phyloP scores from a whole-genome alignment of 768 basidiomycete species.

The Cystofilobasidium macerans region DNA sequence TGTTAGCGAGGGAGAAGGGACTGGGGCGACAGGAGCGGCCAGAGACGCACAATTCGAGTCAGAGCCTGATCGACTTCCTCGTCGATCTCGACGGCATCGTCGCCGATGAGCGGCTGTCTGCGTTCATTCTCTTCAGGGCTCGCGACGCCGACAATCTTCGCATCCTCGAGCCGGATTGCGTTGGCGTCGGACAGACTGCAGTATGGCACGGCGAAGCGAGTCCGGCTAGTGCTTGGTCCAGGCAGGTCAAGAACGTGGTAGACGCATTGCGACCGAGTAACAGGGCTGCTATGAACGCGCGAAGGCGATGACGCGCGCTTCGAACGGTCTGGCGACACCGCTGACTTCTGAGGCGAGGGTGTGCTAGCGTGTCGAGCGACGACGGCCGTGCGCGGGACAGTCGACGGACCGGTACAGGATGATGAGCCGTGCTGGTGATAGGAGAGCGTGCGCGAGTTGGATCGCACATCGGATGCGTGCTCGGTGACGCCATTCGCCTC shows the following conservation, averaged over 20 bases:
- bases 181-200: conserved; percentile 7
- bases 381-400: not conserved
- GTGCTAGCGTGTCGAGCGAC: not conserved
- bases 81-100: not conserved
- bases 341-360: not conserved
- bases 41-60: not conserved
- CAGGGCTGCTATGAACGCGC: not conserved
- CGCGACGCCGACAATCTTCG: conserved; percentile 3
- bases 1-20: not conserved
- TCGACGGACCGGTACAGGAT: not conserved
- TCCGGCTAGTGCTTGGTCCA: not conserved
- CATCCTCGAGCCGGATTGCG: conserved; percentile 12
- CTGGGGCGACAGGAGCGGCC: not conserved
- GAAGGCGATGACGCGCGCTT: not conserved
- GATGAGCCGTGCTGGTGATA: conserved; percentile 17
- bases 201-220: conserved; percentile 7
- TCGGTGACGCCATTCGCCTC: not conserved
- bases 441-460: conserved; percentile 1
- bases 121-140: conserved; percentile 7
- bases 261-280: conserved; percentile 21
- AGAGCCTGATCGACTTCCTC: conserved; percentile 12
- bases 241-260: conserved; percentile 18
- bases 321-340: not conserved
- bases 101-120: conserved; percentile 2
- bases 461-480: not conserved